phyloP scores from a whole-genome alignment of 2,329 filamentous ascomycete genomes.

The Gaeumannomyces tritici region DNA sequence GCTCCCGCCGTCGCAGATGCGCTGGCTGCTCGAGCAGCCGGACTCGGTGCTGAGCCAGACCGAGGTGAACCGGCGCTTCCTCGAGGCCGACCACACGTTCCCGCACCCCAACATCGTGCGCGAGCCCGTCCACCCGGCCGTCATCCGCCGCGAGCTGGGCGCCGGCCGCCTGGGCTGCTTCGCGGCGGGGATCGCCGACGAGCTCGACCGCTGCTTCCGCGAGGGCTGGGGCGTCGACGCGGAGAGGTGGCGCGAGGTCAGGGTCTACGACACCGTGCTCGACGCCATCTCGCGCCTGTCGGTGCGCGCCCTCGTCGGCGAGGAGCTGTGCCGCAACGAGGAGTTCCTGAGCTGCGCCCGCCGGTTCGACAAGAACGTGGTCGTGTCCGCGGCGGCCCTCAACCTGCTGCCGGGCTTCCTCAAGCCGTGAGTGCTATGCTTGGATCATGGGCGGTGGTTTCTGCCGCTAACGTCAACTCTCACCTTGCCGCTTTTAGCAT shows the following conservation, averaged over 20 bases:
- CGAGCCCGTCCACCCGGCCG: constrained; percentile 20
- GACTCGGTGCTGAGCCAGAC: constrained; percentile 21
- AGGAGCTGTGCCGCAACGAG: constrained; percentile 18
- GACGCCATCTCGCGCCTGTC: constrained; percentile 19
- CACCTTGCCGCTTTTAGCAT: constrained; percentile 9
- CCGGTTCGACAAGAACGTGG: constrained; percentile 19
- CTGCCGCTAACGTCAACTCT: not conserved
- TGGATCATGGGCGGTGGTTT: too few relatives aligned
- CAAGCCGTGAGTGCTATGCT: constrained; percentile 15
- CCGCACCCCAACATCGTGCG: constrained; percentile 18
- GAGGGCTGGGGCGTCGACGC: constrained; percentile 18
- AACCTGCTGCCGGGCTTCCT: constrained; percentile 19
- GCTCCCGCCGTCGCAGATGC: constrained; percentile 17
- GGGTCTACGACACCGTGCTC: constrained; percentile 22
- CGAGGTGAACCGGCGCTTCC: constrained; percentile 21
- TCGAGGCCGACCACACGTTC: constrained; percentile 23
- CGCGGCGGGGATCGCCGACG: constrained; percentile 20
- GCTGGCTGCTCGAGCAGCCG: constrained; percentile 21
- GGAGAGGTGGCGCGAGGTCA: constrained; percentile 19
- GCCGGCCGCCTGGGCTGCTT: constrained; percentile 19
- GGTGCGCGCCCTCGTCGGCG: constrained; percentile 20
- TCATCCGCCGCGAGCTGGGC: constrained; percentile 21
- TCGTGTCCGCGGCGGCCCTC: constrained; percentile 16
- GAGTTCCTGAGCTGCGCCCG: constrained; percentile 13
- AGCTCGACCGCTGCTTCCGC: constrained; percentile 16